A percentile compares a stretch with the other conserved stretches of the same genome.
phyloP scores from a whole-genome alignment of 2,329 filamentous ascomycete genomes.

The Didymella exigua region DNA sequence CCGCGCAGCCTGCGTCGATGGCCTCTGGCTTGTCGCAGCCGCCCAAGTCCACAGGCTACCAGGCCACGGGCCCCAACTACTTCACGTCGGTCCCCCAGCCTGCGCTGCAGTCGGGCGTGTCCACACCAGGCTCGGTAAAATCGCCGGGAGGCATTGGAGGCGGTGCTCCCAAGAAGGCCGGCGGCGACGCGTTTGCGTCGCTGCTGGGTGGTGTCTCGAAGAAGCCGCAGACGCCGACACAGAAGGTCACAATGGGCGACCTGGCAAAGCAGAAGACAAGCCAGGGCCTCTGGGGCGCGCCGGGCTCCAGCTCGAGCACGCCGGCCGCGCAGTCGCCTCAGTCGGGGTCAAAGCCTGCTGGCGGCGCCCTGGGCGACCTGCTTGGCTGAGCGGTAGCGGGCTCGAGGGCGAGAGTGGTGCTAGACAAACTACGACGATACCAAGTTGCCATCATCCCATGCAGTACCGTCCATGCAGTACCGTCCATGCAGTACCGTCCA shows the following conservation, averaged over 20 bases:
- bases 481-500: too few species aligned
- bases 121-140: constrained; percentile 51
- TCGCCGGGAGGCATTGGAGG: constrained; percentile 46
- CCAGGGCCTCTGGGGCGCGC: constrained; percentile 89
- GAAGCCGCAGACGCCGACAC: constrained; percentile 67
- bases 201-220: constrained; percentile 82
- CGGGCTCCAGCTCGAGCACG: constrained; percentile 53
- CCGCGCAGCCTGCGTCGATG: constrained; percentile 46
- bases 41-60: constrained; percentile 68
- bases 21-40: constrained; percentile 49
- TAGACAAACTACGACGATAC: constrained; percentile 1
- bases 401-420: neutral
- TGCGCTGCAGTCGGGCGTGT: constrained; percentile 40
- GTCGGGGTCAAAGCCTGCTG: constrained; percentile 41
- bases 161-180: constrained; percentile 54
- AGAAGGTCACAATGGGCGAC: constrained; percentile 81
- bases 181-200: constrained; percentile 86
- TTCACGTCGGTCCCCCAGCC: constrained; percentile 75
- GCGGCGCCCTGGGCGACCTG: constrained; percentile 45
- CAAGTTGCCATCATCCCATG: neutral
- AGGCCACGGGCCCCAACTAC: constrained; percentile 87
- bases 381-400: constrained; percentile 29
- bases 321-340: constrained; percentile 35
- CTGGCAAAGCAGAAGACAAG: constrained; percentile 98
- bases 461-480: too few species aligned